phyloP scores from a whole-genome alignment of 768 basidiomycete species.

The Xerocomus potaroensis region DNA sequence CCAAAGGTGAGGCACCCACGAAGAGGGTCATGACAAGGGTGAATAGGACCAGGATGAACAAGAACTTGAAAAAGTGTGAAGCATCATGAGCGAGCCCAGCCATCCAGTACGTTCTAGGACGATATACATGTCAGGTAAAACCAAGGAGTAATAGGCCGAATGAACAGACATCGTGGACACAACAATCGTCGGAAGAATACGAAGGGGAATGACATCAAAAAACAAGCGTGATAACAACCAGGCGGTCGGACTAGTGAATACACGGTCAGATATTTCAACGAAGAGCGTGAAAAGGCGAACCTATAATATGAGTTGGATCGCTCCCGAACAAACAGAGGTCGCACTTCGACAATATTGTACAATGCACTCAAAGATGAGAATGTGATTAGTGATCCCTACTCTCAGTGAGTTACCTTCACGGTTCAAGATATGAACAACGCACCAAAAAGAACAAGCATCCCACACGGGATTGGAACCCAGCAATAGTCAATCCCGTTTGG shows the following conservation, averaged over 20 bases:
- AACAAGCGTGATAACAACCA: constrained; percentile 88
- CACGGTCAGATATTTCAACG: background rate
- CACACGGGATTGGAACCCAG: constrained; percentile 92
- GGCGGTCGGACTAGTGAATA: constrained; percentile 61
- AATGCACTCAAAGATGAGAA: constrained; percentile 89
- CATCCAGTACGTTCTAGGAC: constrained; percentile 85
- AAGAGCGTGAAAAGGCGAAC: constrained; percentile 32
- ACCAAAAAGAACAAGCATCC: constrained; percentile 94
- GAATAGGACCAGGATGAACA: constrained; percentile 84
- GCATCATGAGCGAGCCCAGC: constrained; percentile 79
- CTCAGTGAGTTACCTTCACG: background rate
- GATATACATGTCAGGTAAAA: constrained; percentile 2
- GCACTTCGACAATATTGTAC: constrained; percentile 80
- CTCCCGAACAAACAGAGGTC: constrained; percentile 87
- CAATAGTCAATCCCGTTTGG: constrained; percentile 73
- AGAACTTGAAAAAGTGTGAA: constrained; percentile 89
- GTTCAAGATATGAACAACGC: constrained; percentile 4
- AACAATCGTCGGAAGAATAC: constrained; percentile 84
- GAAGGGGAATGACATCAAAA: constrained; percentile 86
- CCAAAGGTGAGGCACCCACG: constrained; percentile 40
- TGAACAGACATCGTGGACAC: constrained; percentile 72
- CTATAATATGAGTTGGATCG: constrained; percentile 83
- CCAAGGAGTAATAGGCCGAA: background rate
- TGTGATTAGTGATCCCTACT: constrained; percentile 81
- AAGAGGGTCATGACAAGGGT: constrained; percentile 83